Evolutionary conservation across 2,329 filamentous ascomycete genomes (phyloP).

Genomic region (Penicillium sp.): DNA sequence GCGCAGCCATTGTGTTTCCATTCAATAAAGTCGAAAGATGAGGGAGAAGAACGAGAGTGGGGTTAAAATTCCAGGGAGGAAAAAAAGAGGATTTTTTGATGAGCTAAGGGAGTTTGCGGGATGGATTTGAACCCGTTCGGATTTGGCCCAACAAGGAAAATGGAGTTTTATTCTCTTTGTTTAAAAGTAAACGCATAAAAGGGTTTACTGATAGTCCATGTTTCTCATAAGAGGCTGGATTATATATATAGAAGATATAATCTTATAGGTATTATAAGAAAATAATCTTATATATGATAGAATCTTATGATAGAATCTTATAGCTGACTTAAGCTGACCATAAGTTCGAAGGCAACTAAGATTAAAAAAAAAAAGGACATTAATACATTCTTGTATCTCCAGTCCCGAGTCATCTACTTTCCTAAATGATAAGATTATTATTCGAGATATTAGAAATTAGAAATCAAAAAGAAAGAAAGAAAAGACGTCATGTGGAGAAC

Average conservation of each 20-base stretch:
- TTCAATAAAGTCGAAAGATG: slow-evolving; percentile 21
- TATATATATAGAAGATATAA: too few relatives aligned
- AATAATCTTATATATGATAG: too few relatives aligned
- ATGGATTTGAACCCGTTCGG: slow-evolving; percentile 16
- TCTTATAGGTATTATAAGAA: too few relatives aligned
- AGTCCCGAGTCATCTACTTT: background rate
- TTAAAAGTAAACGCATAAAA: too few relatives aligned
- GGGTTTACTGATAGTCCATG: too few relatives aligned
- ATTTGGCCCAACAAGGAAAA: background rate
- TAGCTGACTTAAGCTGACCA: too few relatives aligned
- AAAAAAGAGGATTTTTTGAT: slow-evolving; percentile 17
- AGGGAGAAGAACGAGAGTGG: background rate
- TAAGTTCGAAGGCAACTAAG: too few relatives aligned
- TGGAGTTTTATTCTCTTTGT: too few relatives aligned
- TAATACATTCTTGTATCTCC: background rate
- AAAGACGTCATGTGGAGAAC: background rate
- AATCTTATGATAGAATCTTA: too few relatives aligned
- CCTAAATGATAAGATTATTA: background rate
- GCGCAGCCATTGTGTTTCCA: slow-evolving; percentile 44
- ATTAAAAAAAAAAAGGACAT: too few relatives aligned
- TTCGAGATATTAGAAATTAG: background rate
- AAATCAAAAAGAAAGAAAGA: background rate
- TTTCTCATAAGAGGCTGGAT: too few relatives aligned
- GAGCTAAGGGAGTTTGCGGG: slow-evolving; percentile 41
- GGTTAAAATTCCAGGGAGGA: slow-evolving; percentile 5